Evolutionary conservation across 805 yeast genomes (phyloP).

Genomic region (Metschnikowia koreensis): DNA sequence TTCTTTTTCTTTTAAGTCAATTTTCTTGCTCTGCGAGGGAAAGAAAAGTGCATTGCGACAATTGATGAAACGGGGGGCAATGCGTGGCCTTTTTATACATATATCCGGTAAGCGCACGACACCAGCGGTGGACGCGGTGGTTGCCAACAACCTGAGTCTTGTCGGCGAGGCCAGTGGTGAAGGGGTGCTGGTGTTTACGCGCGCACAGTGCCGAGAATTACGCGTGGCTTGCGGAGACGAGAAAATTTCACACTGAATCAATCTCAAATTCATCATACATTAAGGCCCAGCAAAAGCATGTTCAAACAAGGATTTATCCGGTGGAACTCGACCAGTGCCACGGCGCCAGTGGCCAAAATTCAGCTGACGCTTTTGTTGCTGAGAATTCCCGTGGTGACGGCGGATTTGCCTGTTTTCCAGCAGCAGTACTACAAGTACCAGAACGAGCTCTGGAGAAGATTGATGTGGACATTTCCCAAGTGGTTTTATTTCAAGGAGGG

Average conservation of each 20-base stretch:
- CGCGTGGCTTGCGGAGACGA: slow-evolving; percentile 9
- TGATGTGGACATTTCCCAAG: slow-evolving; percentile 97
- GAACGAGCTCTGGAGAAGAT: slow-evolving; percentile 77
- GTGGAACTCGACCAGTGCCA: slow-evolving; percentile 14
- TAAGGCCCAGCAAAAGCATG: slow-evolving; percentile 12
- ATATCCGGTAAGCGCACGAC: slow-evolving; percentile 14
- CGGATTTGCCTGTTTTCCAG: slow-evolving; percentile 71
- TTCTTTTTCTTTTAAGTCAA: not conserved
- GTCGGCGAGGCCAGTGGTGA: not conserved
- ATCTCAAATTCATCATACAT: not conserved
- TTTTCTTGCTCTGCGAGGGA: slow-evolving; percentile 3
- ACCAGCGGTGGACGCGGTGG: not conserved
- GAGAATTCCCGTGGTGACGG: slow-evolving; percentile 81
- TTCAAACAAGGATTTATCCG: slow-evolving; percentile 15
- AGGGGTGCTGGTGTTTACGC: slow-evolving; percentile 11
- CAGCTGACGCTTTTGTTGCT: slow-evolving; percentile 58
- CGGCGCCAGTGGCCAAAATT: slow-evolving; percentile 28
- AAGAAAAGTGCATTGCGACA: not conserved
- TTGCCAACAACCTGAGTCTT: not conserved
- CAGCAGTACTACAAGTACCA: slow-evolving; percentile 77
- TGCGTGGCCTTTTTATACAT: slow-evolving; percentile 8
- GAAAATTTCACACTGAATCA: slow-evolving; percentile 12
- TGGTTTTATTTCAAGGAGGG: slow-evolving; percentile 91
- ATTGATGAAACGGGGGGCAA: not conserved
- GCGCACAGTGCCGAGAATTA: slow-evolving; percentile 1